Percentiles rank a stretch among this genome's conserved stretches.
Conservation (phyloP, 345 rosid species). For the Aethionema arabicum region DNA sequence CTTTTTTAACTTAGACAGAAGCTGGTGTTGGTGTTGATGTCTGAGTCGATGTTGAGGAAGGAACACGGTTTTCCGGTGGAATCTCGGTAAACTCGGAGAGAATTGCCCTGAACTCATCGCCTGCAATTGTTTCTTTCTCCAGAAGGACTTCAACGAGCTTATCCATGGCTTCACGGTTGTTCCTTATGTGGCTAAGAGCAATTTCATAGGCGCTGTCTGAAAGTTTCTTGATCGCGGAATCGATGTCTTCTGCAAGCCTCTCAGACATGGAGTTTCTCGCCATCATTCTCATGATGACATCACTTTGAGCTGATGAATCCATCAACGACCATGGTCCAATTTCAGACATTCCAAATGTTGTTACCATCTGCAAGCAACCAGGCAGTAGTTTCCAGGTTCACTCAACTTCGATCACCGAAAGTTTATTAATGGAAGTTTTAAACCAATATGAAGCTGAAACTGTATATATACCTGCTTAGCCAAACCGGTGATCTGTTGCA, state of each 20-base stretch:
- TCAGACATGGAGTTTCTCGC: slow-evolving; percentile 99
- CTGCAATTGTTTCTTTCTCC: slow-evolving; percentile 86
- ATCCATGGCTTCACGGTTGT: slow-evolving; percentile 96
- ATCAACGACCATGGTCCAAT: slow-evolving; percentile 98
- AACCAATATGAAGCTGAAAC: neutral
- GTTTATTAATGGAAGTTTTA: neutral
- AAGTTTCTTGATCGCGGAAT: slow-evolving; percentile 67
- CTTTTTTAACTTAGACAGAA: slow-evolving; percentile 29
- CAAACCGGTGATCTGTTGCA: slow-evolving; percentile 92
- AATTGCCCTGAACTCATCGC: slow-evolving; percentile 92
- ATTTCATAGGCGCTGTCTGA: slow-evolving; percentile 84
- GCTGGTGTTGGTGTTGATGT: slow-evolving; percentile 52
- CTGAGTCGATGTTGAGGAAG: slow-evolving; percentile 42
- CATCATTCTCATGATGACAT: slow-evolving; percentile 99
- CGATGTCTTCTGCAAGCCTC: slow-evolving; percentile 93
- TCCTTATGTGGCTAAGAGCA: slow-evolving; percentile 72
- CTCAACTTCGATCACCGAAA: too few species aligned
- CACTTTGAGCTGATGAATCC: slow-evolving; percentile 83
- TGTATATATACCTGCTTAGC: slow-evolving; percentile 70
- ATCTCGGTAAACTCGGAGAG: slow-evolving; percentile 90
- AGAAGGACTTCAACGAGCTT: slow-evolving; percentile 91
- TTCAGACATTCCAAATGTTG: slow-evolving; percentile 96
- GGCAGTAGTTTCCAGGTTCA: too few species aligned
- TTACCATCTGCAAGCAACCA: slow-evolving; percentile 71
- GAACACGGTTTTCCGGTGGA: slow-evolving; percentile 73